Percentiles rank a stretch among this genome's conserved stretches.
Conservation (phyloP, 441 rosid genomes). For the Gossypium davidsonii region DNA sequence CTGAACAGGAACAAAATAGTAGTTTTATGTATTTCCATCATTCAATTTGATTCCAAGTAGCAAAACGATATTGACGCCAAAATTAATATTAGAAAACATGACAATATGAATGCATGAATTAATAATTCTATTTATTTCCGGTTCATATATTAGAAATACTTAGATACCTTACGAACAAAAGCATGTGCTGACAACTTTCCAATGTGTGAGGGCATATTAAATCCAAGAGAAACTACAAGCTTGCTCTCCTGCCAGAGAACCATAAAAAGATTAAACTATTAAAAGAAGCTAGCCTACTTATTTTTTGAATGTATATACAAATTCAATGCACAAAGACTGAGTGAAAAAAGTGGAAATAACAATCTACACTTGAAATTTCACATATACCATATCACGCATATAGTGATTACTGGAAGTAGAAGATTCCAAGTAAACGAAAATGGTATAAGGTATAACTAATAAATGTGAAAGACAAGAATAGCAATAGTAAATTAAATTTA, state of each 20-base stretch:
- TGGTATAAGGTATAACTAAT: not conserved
- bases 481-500: not conserved
- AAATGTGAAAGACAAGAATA: not conserved
- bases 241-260: constrained; percentile 35
- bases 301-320: not conserved
- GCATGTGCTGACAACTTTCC: constrained; percentile 49
- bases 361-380: not conserved
- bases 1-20: not conserved
- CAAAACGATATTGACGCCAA: not conserved
- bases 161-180: constrained; percentile 63
- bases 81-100: not conserved
- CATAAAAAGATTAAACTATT: constrained; percentile 3
- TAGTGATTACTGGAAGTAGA: not conserved
- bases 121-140: not conserved
- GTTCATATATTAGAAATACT: not conserved
- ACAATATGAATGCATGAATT: not conserved
- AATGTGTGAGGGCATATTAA: constrained; percentile 32
- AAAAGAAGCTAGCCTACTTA: not conserved
- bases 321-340: not conserved
- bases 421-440: not conserved
- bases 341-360: not conserved
- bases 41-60: not conserved
- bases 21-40: not conserved
- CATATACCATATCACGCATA: not conserved
- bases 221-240: constrained; percentile 28